These are phyloP conservation scores for Ophiosphaerella korrae DNA, from an alignment of 2,329 filamentous ascomycete species.

Conservation along the genomic window DNA sequence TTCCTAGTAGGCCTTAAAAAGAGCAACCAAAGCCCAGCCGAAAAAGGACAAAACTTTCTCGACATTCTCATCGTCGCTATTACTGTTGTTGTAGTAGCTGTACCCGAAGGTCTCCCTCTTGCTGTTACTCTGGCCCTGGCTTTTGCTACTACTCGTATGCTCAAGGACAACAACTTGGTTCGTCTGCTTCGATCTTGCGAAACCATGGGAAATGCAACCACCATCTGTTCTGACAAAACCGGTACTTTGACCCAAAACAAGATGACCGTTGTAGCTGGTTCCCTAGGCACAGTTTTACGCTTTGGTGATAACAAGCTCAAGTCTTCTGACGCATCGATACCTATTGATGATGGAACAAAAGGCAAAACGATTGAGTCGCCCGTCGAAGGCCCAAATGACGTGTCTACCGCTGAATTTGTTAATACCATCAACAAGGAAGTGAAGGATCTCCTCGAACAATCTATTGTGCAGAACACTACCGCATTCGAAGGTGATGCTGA, in stretches of 20 bases:
- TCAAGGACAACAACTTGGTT: slow-evolving; percentile 74
- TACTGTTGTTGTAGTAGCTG: slow-evolving; percentile 71
- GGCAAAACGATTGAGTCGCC: slow-evolving; percentile 42
- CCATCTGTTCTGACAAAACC: slow-evolving; percentile 72
- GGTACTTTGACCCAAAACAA: slow-evolving; percentile 51
- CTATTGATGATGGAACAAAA: slow-evolving; percentile 36
- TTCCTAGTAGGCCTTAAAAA: slow-evolving; percentile 73
- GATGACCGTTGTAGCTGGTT: slow-evolving; percentile 71
- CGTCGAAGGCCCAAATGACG: slow-evolving; percentile 51
- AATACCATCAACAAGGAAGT: slow-evolving; percentile 57
- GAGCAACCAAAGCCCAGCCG: slow-evolving; percentile 61
- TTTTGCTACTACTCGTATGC: slow-evolving; percentile 70
- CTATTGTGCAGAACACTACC: slow-evolving; percentile 50
- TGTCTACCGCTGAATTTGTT: slow-evolving; percentile 61
- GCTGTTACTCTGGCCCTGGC: slow-evolving; percentile 71
- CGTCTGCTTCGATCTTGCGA: slow-evolving; percentile 70
- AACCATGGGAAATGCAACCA: slow-evolving; percentile 73
- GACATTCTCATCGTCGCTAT: slow-evolving; percentile 68
- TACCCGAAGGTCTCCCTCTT: slow-evolving; percentile 69
- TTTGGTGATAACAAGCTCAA: slow-evolving; percentile 56
- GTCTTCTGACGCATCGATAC: slow-evolving; percentile 14
- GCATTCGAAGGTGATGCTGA: slow-evolving; percentile 51
- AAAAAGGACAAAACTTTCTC: slow-evolving; percentile 76
- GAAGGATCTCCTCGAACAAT: slow-evolving; percentile 64
- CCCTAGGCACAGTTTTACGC: slow-evolving; percentile 63